A percentile compares a stretch with the other conserved stretches of the same genome.
These are phyloP conservation scores for Hirschioporus abietinus DNA, from an alignment of 768 basidiomycete genomes.

Conservation along the genomic window DNA sequence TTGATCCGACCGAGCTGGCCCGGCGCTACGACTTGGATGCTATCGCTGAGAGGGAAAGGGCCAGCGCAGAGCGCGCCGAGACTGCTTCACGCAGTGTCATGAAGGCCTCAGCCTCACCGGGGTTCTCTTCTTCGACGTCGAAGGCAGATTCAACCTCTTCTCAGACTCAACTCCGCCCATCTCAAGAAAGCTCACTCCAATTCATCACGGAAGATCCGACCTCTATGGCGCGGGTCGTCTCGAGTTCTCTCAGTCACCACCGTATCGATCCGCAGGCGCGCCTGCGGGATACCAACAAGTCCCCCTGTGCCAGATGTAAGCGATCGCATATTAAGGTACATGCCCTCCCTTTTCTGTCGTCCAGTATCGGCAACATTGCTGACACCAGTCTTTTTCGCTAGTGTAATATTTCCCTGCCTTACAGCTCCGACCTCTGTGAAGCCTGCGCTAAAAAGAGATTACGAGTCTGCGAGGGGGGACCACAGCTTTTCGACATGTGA, in stretches of 20 bases:
- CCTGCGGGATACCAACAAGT: background rate
- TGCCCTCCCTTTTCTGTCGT: background rate
- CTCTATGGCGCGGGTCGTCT: background rate
- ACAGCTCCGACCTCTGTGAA: background rate
- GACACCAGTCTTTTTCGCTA: background rate
- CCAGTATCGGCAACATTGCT: background rate
- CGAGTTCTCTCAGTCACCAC: background rate
- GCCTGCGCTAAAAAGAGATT: background rate
- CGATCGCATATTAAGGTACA: background rate
- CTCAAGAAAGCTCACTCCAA: background rate
- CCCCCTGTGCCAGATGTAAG: background rate
- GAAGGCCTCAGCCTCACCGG: background rate
- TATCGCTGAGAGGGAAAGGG: background rate
- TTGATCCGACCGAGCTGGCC: background rate
- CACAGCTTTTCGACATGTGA: background rate
- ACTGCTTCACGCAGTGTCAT: background rate
- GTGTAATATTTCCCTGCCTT: background rate
- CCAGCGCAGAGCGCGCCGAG: background rate
- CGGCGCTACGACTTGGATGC: background rate
- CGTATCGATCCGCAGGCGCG: background rate
- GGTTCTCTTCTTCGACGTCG: background rate
- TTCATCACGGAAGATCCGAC: background rate
- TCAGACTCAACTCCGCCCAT: background rate
- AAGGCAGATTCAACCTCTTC: background rate
- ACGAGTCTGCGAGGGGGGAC: background rate